Conservation (phyloP, 1,139 yeast species). For the Debaryomyces robertsiae region DNA sequence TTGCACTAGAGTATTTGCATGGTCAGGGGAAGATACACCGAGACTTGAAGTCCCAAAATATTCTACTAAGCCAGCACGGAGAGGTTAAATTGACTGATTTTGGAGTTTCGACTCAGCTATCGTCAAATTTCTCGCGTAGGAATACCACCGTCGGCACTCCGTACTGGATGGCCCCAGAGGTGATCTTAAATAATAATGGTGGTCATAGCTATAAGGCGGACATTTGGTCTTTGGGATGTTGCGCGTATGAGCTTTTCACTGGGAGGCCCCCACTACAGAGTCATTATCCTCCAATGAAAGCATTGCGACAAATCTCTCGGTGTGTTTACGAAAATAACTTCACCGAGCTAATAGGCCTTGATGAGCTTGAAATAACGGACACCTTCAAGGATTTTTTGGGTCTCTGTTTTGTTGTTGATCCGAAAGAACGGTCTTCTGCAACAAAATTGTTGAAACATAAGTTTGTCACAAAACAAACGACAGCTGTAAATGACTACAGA, state of each 20-base stretch:
- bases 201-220: slow-evolving; percentile 91
- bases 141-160: slow-evolving; percentile 98
- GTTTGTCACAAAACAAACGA: slow-evolving; percentile 44
- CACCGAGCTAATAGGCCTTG: slow-evolving; percentile 31
- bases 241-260: slow-evolving; percentile 78
- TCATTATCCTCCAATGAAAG: slow-evolving; percentile 76
- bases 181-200: slow-evolving; percentile 69
- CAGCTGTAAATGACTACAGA: slow-evolving; percentile 16
- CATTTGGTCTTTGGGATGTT: slow-evolving; percentile 94
- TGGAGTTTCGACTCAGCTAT: slow-evolving; percentile 90
- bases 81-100: slow-evolving; percentile 94
- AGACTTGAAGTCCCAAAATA: slow-evolving; percentile 85
- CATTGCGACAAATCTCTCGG: slow-evolving; percentile 52
- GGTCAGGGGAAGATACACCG: slow-evolving; percentile 81
- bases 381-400: slow-evolving; percentile 58
- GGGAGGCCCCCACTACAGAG: slow-evolving; percentile 83
- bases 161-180: slow-evolving; percentile 99
- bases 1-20: slow-evolving; percentile 73
- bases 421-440: slow-evolving; percentile 61
- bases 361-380: slow-evolving; percentile 25
- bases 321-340: slow-evolving; percentile 39
- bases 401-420: slow-evolving; percentile 66
- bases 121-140: slow-evolving; percentile 72
- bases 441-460: slow-evolving; percentile 58
- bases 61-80: slow-evolving; percentile 66